Evolutionary conservation across 768 basidiomycete genomes (phyloP).

Genomic region (Trametes maxima): DNA sequence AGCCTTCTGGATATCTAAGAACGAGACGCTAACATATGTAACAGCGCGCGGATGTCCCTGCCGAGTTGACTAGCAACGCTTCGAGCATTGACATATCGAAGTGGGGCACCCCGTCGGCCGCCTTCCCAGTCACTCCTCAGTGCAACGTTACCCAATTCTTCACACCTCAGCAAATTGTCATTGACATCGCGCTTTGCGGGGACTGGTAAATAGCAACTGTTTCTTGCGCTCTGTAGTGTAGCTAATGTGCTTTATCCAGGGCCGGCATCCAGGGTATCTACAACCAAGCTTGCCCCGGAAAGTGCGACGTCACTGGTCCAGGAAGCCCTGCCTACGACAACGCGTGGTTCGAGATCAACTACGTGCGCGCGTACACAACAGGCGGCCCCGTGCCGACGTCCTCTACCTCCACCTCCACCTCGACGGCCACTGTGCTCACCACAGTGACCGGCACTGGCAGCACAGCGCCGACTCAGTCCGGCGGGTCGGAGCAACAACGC

Average conservation of each 20-base stretch:
- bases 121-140: slow-evolving; percentile 37
- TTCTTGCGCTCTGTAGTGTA: not conserved
- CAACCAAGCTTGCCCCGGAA: slow-evolving; percentile 30
- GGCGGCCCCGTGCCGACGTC: slow-evolving; percentile 24
- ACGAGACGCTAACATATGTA: not conserved
- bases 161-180: slow-evolving; percentile 49
- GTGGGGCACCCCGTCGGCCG: slow-evolving; percentile 49
- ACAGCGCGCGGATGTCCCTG: slow-evolving; percentile 41
- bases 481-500: not conserved
- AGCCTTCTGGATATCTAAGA: not conserved
- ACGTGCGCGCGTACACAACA: slow-evolving; percentile 61
- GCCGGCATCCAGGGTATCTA: slow-evolving; percentile 52
- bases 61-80: slow-evolving; percentile 33
- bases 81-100: slow-evolving; percentile 38
- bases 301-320: slow-evolving; percentile 51
- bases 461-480: not conserved
- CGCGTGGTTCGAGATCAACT: slow-evolving; percentile 70
- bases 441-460: not conserved
- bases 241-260: slow-evolving; percentile 33
- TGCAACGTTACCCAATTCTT: slow-evolving; percentile 50
- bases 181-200: slow-evolving; percentile 60
- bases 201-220: slow-evolving; percentile 38
- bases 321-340: slow-evolving; percentile 57
- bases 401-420: not conserved
- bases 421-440: slow-evolving; percentile 1